Base-by-base conservation (phyloP, 2,329 filamentous ascomycete genomes). In the Hypoxylon sp. region DNA sequence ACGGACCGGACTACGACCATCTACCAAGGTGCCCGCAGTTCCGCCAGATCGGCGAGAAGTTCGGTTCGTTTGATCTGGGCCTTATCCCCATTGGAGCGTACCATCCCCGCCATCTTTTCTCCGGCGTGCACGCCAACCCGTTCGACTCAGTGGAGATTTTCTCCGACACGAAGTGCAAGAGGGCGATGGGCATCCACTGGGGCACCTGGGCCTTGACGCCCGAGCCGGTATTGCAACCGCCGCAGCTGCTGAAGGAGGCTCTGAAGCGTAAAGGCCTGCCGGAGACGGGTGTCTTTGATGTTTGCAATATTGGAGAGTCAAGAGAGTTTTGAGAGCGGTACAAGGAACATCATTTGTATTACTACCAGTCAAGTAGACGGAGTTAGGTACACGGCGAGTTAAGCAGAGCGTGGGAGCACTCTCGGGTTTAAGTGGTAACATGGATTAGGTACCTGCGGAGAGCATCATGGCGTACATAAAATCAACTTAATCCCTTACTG, bases 61-160 rank as follows among this genome's bases (percentile, higher is more conserved):
- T 93, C 35, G 95, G 95, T 0, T 93, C 94, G 0, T 97, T 98
- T 75, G 94, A 98, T 78, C 87, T 98, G 6, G 95, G 95, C 0
- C 82, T 98, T 61, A 96, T 98, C 71, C 95, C 95, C 42, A 98
- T 98, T 73, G 95, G 95, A 59, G 95, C 95, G 1, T 98, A 98
- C 80, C 85, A 88, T 66, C 92, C 92, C 0, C 85, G 92, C 25
- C 81, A 79, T 63, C 79, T 96, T 69, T 95, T 96, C 84, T 94
- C 90, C 51, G 83, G 89, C 20, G 90, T 97, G 86, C 95, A 98
- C 79, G 91, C 92, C 6, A 92, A 97, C 78, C 95, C 95, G 0
- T 90, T 89, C 72, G 95, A 98, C 78, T 88, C 91, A 0, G 94
- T 97, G 40, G 93, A 96, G 75, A 97, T 98, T 73, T 97, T 97